Evolutionary conservation across 306 rosid genomes (phyloP), one percentile per base, ranked within the genome.

Genomic region (Sicyos baderoa): DNA sequence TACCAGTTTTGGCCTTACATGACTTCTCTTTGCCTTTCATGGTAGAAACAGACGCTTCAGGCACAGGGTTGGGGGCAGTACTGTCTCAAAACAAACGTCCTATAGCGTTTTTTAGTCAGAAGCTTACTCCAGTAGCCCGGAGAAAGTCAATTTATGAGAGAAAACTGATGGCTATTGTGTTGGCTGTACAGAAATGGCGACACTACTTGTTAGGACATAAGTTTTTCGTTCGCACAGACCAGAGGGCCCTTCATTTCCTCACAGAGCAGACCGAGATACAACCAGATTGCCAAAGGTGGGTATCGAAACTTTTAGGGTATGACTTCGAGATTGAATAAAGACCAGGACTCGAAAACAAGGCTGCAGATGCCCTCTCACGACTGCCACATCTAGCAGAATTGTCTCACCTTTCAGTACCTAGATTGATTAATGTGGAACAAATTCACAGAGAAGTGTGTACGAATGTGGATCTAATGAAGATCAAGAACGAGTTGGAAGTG

Each of bases 11-110:
- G 0, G 9, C 21, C 2, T 21, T 16, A 0, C 54, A 19, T 5
- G 19, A 50, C 1, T 50, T 15, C 1, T 0, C 2, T 0, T 0
- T 5, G 0, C 8, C 19, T 0, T 50, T 50, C 1, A 3, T 16
- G 2, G 21, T 50, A 0, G 21, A 50, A 2, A 16, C 54, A 0
- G 21, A 50, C 0, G 54, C 54, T 0, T 50, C 21, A 0, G 21
- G 54, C 0, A 0, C 8, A 0, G 54, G 21, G 2, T 0, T 50
- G 0, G 19, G 54, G 0, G 54, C 1, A 4, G 54, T 50, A 2
- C 1, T 50, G 0, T 16, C 54, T 0, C 54, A 50, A 16, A 16
- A 50, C 0, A 4, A 50, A 2, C 6, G 54, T 16, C 19, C 54
- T 0, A 50, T 50, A 0, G 54, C 18, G 0, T 50, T 4, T 16